Conservation (phyloP, 1,284 basidiomycete species). For the Sanghuangporus sanghuang region DNA sequence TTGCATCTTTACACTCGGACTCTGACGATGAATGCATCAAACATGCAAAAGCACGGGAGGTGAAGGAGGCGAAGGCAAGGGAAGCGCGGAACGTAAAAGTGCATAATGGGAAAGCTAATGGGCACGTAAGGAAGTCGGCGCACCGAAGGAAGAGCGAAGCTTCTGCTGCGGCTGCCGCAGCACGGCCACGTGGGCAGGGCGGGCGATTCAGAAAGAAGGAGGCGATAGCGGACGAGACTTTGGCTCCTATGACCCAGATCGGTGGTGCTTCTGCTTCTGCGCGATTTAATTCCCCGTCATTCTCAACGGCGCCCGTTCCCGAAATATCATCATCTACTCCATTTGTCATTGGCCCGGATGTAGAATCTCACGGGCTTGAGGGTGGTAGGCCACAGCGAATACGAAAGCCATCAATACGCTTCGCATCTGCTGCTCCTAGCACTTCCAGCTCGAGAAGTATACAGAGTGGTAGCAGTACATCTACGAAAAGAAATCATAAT, state of each 20-base stretch:
- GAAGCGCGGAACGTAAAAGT: not conserved
- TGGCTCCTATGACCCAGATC: not conserved
- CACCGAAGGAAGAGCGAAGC: slow-evolving; percentile 9
- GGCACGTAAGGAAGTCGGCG: not conserved
- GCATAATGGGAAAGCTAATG: not conserved
- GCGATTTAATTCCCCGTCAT: not conserved
- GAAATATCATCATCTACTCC: not conserved
- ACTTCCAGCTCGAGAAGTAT: not conserved
- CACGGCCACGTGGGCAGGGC: slow-evolving; percentile 10
- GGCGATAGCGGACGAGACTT: not conserved
- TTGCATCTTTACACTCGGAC: slow-evolving; percentile 14
- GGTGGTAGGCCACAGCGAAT: slow-evolving; percentile 1
- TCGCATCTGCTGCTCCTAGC: slow-evolving; percentile 2
- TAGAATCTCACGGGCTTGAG: not conserved
- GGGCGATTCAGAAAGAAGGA: slow-evolving; percentile 11
- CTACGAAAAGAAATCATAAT: not conserved
- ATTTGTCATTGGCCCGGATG: not conserved
- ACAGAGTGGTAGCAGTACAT: not conserved
- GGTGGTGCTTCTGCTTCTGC: not conserved
- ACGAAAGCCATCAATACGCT: slow-evolving; percentile 9
- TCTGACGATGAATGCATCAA: slow-evolving; percentile 11
- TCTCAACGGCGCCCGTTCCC: not conserved
- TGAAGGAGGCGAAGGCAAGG: not conserved
- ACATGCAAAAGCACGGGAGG: not conserved
- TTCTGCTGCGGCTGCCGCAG: not conserved